phyloP scores from a whole-genome alignment of 208 protist genomes.

The Phytomonas francai region DNA sequence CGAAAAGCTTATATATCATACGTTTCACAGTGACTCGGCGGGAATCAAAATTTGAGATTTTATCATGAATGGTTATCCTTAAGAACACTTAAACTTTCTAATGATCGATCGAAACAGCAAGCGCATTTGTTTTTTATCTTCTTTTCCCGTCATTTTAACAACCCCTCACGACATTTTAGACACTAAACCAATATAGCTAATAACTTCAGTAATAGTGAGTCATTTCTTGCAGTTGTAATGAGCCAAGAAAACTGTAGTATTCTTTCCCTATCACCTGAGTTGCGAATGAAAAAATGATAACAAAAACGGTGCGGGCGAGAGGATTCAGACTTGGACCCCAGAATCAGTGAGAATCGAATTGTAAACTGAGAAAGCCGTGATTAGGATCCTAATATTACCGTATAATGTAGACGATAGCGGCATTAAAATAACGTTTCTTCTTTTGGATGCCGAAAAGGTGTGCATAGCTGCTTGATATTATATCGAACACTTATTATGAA shows the following conservation, averaged over 20 bases:
- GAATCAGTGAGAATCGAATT: not conserved
- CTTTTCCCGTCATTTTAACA: not conserved
- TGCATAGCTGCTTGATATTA: not conserved
- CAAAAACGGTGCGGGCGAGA: no score
- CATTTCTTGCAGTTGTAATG: not conserved
- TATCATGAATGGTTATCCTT: not conserved
- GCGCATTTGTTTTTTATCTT: not conserved
- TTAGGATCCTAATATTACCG: not conserved
- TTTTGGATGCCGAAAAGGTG: not conserved
- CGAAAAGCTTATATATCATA: not conserved
- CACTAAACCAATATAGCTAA: not conserved
- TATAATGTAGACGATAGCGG: not conserved
- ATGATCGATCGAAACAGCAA: no score
- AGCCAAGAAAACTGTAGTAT: not conserved
- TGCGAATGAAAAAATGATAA: not conserved
- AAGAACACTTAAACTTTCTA: not conserved
- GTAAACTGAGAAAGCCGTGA: not conserved
- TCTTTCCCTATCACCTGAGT: not conserved
- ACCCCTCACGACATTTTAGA: not conserved
- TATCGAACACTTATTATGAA: not conserved
- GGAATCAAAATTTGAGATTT: not conserved
- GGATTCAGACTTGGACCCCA: not conserved
- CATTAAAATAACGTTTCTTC: not conserved
- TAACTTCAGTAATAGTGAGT: not conserved
- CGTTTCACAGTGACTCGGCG: not conserved